Percentiles rank a stretch among this genome's conserved stretches.
Evolutionary conservation across 768 basidiomycete genomes (phyloP).

Genomic region (Termitomyces titanicus): DNA sequence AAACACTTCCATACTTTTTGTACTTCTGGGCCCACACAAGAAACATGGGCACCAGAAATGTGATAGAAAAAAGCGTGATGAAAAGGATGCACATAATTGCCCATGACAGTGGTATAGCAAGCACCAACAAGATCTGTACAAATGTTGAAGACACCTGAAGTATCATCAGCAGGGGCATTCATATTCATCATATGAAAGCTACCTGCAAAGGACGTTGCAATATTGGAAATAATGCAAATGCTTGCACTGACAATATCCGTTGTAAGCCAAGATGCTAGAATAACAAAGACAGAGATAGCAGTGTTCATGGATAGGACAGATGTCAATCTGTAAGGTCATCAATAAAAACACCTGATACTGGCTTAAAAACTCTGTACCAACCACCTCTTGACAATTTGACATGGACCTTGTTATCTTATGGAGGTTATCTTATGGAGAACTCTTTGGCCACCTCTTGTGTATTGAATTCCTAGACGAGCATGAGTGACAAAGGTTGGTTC

Average conservation of each 20-base stretch:
- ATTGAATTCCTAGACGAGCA: slow-evolving; percentile 69
- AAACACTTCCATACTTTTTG: slow-evolving; percentile 64
- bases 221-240: slow-evolving; percentile 83
- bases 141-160: slow-evolving; percentile 43
- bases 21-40: slow-evolving; percentile 84
- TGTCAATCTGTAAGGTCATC: slow-evolving; percentile 49
- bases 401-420: slow-evolving; percentile 89
- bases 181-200: slow-evolving; percentile 14
- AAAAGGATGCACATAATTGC: slow-evolving; percentile 52
- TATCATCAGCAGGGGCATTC: slow-evolving; percentile 6
- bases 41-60: slow-evolving; percentile 69
- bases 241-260: slow-evolving; percentile 77
- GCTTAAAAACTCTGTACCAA: slow-evolving; percentile 35
- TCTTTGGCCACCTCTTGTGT: slow-evolving; percentile 77
- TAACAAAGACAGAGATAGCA: slow-evolving; percentile 88
- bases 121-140: slow-evolving; percentile 42
- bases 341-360: slow-evolving; percentile 18
- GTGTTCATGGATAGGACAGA: slow-evolving; percentile 89
- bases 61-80: slow-evolving; percentile 49
- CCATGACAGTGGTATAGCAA: slow-evolving; percentile 52
- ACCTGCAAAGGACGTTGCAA: slow-evolving; percentile 74
- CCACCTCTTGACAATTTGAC: slow-evolving; percentile 74
- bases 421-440: slow-evolving; percentile 87
- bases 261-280: slow-evolving; percentile 84
- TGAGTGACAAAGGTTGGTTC: slow-evolving; percentile 3